These are phyloP conservation scores for Picocystis salinarum DNA, from an alignment of 139 green algal species.

Conservation along the genomic window DNA sequence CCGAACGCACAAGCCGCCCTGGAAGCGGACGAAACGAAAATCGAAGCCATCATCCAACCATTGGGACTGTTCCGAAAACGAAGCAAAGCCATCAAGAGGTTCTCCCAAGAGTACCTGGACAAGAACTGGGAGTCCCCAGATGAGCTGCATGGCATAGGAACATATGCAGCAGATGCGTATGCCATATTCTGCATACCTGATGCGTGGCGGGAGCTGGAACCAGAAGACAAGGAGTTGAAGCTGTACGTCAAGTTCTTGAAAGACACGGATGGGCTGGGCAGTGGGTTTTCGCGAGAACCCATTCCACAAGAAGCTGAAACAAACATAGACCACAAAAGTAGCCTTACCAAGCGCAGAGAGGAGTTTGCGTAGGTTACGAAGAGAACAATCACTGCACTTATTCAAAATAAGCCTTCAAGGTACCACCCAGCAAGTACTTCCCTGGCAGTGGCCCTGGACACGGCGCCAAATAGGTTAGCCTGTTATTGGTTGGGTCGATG, in stretches of 20 bases:
- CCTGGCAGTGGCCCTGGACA: slow-evolving; percentile 44
- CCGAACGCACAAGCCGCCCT: slow-evolving; percentile 38
- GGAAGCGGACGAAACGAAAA: slow-evolving; percentile 8
- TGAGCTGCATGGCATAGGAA: slow-evolving; percentile 54
- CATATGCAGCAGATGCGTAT: slow-evolving; percentile 78
- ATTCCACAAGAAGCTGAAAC: too few relatives aligned
- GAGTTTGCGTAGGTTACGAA: too few relatives aligned
- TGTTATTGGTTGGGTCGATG: slow-evolving; percentile 40
- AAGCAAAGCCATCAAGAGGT: slow-evolving; percentile 34
- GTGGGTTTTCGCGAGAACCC: background rate
- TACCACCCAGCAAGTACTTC: slow-evolving; percentile 50
- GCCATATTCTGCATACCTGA: slow-evolving; percentile 74
- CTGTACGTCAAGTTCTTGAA: background rate
- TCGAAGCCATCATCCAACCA: slow-evolving; percentile 44
- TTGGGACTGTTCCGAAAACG: slow-evolving; percentile 69
- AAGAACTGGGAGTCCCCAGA: slow-evolving; percentile 55
- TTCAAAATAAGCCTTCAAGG: slow-evolving; percentile 41
- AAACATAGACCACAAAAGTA: too few relatives aligned
- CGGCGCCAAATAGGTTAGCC: slow-evolving; percentile 51
- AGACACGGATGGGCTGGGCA: background rate
- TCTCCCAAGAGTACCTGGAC: slow-evolving; percentile 57
- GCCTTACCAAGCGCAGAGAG: too few relatives aligned
- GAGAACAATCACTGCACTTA: slow-evolving; percentile 18
- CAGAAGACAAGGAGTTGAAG: slow-evolving; percentile 49
- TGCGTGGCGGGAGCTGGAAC: slow-evolving; percentile 25